Base-by-base conservation (phyloP, 2,329 filamentous ascomycete genomes). In the Monilinia polystroma region DNA sequence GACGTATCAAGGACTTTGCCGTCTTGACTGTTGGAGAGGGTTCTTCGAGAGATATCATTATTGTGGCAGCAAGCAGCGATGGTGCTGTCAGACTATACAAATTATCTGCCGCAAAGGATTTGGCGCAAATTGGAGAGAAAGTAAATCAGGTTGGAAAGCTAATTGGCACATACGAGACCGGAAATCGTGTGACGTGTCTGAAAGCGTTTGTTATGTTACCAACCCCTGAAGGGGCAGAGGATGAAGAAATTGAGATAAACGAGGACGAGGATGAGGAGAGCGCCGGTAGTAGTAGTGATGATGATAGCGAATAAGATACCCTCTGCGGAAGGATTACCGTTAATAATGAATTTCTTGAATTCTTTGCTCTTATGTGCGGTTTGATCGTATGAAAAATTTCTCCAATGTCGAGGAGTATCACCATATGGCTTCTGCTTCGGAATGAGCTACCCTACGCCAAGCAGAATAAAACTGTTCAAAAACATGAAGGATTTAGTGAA, bases 111-210 rank as follows among this genome's bases (percentile, higher is more conserved):
- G 70, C 74, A 18, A 67, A 70, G 38, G 73, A 74, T 58, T 58
- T 77, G 41, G 23, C 58, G n/a, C 51, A 67, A 38, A 80, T 83
- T 66, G 70, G 69, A 69, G 68, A 74, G 66, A 72, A 76, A 69
- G 56, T 69, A 68, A 70, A 72, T 71, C 68, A 75, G 66, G 68
- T 76, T 71, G 75, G 74, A 52, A 77, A 91, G 29, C 76, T 96
- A 66, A 76, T 97, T 55, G 92, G 89, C 20, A 87, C 85, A 43
- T 95, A 95, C 74, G 90, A 93, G 78, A 97, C 93, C 29, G 88
- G 89, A 56, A 93, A 94, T 76, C 84, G 95, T 66, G 93, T 98
- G 72, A 98, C 93, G 49, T 98, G 95, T 76, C 76, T 98, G 74
- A 88, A 87, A 73, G 90, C 90, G 29, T 98, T 96, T 80, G 81